Evolutionary conservation across 2,329 filamentous ascomycete species (phyloP).

Genomic region (Grosmannia serpens): DNA sequence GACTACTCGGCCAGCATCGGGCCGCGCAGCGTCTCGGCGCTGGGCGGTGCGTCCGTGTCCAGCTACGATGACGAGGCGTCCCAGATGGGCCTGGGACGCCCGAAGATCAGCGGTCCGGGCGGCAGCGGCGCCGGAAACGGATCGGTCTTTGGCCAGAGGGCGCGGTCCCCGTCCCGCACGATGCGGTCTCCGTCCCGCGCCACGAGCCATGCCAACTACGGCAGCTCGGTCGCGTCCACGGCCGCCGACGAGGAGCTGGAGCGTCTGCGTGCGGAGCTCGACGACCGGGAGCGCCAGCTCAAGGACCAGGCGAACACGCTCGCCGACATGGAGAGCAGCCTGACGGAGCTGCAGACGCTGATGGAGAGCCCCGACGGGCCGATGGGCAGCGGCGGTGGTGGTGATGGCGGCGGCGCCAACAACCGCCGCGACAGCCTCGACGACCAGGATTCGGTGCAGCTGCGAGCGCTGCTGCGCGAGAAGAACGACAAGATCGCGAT

Average conservation of each 20-base stretch:
- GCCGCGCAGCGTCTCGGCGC: conserved; percentile 47
- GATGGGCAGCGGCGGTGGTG: conserved; percentile 8
- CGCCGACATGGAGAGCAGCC: conserved; percentile 78
- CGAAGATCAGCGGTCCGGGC: conserved; percentile 40
- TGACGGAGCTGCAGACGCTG: conserved; percentile 64
- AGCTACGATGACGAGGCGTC: conserved; percentile 48
- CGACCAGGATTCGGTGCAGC: conserved; percentile 62
- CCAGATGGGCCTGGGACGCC: conserved; percentile 38
- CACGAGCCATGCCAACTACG: conserved; percentile 14
- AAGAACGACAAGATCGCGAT: conserved; percentile 95
- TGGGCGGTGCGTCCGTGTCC: conserved; percentile 35
- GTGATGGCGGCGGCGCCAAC: conserved; percentile 11
- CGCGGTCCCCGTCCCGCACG: conserved; percentile 37
- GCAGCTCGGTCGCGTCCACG: conserved; percentile 7
- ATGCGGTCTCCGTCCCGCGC: conserved; percentile 38
- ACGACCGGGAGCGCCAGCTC: conserved; percentile 78
- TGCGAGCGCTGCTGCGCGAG: conserved; percentile 75
- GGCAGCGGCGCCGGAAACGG: conserved; percentile 2
- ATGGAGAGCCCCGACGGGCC: conserved; percentile 47
- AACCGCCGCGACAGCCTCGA: conserved; percentile 31
- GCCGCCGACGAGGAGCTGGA: conserved; percentile 60
- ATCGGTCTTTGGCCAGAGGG: conserved; percentile 32
- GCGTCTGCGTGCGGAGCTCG: conserved; percentile 59
- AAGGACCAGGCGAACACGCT: conserved; percentile 75
- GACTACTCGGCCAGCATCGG: conserved; percentile 40